Evolutionary conservation across 192 early-diverging fungal species (phyloP), one percentile per base, ranked within the genome.

Genomic region (Diversispora epigaea): DNA sequence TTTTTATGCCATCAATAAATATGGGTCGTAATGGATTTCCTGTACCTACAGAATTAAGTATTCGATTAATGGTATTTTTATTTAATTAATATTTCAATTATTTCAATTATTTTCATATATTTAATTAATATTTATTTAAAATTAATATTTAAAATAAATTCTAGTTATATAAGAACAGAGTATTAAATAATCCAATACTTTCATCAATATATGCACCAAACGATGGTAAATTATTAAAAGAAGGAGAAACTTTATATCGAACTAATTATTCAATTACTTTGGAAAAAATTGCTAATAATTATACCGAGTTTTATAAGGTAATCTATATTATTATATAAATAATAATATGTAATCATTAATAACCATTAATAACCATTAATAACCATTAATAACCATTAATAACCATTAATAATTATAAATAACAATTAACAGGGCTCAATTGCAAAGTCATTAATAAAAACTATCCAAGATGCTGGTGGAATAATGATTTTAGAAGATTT

Each of bases 401-500:
- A 2, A 41, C n/a, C n/a, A 4, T 61, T 62, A 61, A 15, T 14
- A n/a, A n/a, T 44, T 39, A 39, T 45, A 6, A n/a, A 8, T 15
- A 9, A 8, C 9, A 76, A 86, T 83, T 88, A 85, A 77, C 77
- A 63, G 22, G 92, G 92, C 49, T 62, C 67, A 19, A 85, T 93
- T 78, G 95, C 94, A 5, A 81, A 88, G 22, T 78, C 78, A 15
- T 83, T 98, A 57, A 88, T 93, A 10, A 83, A 87, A 49, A 82
- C 88, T 4, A 84, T 91, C 21, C 85, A 83, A 58, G 77, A 72
- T 9, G 73, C 84, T 19, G 92, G 92, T 11, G 96, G 96, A 7
- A 92, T 95, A 65, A 77, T 96, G 56, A 93, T 89, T 0, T 63
- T 83, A 43, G 80, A 91, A 0, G 96, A 98, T 68, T 86, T 96